These are phyloP conservation scores for Cercospora sp. DNA, from an alignment of 2,329 filamentous ascomycete genomes.

Conservation along the genomic window DNA sequence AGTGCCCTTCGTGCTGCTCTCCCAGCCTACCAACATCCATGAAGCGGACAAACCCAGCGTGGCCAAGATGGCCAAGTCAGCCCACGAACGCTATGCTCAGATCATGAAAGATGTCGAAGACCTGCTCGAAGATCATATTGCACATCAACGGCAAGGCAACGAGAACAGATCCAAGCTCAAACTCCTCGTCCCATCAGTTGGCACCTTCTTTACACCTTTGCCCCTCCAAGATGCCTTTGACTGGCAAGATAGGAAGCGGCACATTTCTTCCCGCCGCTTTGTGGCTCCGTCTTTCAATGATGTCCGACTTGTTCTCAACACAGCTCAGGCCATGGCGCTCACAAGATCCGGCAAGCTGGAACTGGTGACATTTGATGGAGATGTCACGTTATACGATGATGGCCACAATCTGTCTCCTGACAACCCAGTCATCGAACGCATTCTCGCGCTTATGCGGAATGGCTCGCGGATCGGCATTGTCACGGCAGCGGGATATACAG, in stretches of 20 bases:
- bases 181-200: constrained; percentile 84
- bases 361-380: constrained; percentile 93
- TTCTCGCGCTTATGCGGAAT: constrained; percentile 69
- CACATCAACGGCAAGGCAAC: constrained; percentile 62
- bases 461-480: constrained; percentile 91
- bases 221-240: constrained; percentile 78
- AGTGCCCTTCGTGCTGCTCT: constrained; percentile 94
- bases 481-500: constrained; percentile 92
- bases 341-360: constrained; percentile 71
- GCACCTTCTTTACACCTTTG: constrained; percentile 89
- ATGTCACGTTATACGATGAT: constrained; percentile 87
- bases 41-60: constrained; percentile 66
- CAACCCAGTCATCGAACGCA: constrained; percentile 73
- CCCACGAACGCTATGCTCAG: constrained; percentile 86
- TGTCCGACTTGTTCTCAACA: constrained; percentile 87
- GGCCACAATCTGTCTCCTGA: constrained; percentile 73
- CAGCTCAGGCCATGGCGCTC: constrained; percentile 91
- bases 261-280: constrained; percentile 87
- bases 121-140: constrained; percentile 88
- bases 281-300: constrained; percentile 98
- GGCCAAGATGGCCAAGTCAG: constrained; percentile 67
- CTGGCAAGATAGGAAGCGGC: constrained; percentile 80
- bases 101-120: constrained; percentile 92
- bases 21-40: constrained; percentile 86
- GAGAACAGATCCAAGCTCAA: constrained; percentile 74